Percentiles rank a stretch among this genome's conserved stretches.
These are phyloP conservation scores for Ricinus communis DNA, from an alignment of 345 rosid genomes.

Conservation along the genomic window DNA sequence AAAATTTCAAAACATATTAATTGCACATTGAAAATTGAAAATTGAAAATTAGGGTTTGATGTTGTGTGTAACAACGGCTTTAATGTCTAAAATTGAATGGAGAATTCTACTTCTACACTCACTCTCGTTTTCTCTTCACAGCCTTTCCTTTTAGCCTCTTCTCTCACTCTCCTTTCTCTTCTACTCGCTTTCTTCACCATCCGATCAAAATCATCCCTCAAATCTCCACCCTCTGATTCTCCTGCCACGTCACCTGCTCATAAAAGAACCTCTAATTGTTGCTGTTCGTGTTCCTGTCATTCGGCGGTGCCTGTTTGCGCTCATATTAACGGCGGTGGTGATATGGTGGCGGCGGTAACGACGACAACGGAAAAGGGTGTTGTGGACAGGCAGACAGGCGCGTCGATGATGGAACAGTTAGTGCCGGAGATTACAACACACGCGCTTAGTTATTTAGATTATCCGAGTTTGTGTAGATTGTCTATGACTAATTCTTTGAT, in stretches of 20 bases:
- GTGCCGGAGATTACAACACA: constrained; percentile 98
- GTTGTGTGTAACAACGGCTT: constrained; percentile 25
- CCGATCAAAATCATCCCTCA: constrained; percentile 45
- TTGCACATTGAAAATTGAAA: too few species aligned
- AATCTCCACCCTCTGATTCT: constrained; percentile 9
- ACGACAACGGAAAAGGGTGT: constrained; percentile 11
- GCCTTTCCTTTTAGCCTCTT: constrained; percentile 46
- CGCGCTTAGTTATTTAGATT: constrained; percentile 97
- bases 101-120: constrained; percentile 42
- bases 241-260: background rate
- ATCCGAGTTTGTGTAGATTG: constrained; percentile 84
- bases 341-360: constrained; percentile 25
- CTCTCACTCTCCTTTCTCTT: constrained; percentile 46
- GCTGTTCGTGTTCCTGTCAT: too few species aligned
- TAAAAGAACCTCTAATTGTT: constrained; percentile 24
- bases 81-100: constrained; percentile 59
- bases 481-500: constrained; percentile 98
- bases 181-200: constrained; percentile 37
- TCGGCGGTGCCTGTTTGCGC: too few species aligned
- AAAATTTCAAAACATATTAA: background rate
- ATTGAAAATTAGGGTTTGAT: constrained; percentile 37
- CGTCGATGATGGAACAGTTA: constrained; percentile 99
- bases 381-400: constrained; percentile 66
- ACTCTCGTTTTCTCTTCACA: constrained; percentile 35
- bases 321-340: constrained; percentile 33